Evolutionary conservation across 225 moss, liverwort and hornwort species (phyloP).

Genomic region (Pleurozium schreberi): DNA sequence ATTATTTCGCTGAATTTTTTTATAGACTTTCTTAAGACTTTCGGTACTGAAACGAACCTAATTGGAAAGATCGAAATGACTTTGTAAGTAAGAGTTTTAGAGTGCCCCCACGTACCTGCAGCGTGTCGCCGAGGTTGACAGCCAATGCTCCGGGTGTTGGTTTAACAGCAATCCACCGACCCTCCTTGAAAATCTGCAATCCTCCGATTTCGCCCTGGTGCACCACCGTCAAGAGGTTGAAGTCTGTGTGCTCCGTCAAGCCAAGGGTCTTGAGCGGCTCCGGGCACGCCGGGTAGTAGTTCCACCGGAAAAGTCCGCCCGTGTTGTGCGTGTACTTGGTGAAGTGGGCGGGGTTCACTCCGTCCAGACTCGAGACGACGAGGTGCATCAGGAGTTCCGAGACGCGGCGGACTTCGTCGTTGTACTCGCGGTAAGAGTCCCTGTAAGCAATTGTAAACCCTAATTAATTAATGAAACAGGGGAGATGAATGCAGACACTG

Average conservation of each 20-base stretch:
- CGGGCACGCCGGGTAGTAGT: constrained; percentile 43
- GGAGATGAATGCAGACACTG: not conserved
- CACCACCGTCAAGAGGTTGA: constrained; percentile 42
- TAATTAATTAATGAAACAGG: not conserved
- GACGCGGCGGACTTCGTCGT: not conserved
- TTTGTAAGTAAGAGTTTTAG: not conserved
- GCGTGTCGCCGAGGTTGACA: constrained; percentile 42
- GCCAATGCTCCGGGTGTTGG: constrained; percentile 31
- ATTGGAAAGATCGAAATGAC: not conserved
- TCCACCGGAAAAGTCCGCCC: constrained; percentile 27
- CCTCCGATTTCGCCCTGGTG: constrained; percentile 44
- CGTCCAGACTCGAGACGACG: constrained; percentile 12
- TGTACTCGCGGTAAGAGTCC: constrained; percentile 15
- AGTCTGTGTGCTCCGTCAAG: constrained; percentile 37
- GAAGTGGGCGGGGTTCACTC: constrained; percentile 7
- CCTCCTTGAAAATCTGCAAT: constrained; percentile 36
- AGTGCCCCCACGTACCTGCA: constrained; percentile 12
- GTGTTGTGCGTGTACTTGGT: not conserved
- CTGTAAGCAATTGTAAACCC: not conserved
- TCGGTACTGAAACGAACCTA: no score
- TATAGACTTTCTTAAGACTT: no score
- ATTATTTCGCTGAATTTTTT: not conserved
- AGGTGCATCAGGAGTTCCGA: constrained; percentile 14
- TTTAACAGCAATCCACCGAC: constrained; percentile 31
- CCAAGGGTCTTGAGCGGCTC: constrained; percentile 40